Evolutionary conservation across 129 eudicot species (phyloP).

Genomic region (Lactuca sativa): DNA sequence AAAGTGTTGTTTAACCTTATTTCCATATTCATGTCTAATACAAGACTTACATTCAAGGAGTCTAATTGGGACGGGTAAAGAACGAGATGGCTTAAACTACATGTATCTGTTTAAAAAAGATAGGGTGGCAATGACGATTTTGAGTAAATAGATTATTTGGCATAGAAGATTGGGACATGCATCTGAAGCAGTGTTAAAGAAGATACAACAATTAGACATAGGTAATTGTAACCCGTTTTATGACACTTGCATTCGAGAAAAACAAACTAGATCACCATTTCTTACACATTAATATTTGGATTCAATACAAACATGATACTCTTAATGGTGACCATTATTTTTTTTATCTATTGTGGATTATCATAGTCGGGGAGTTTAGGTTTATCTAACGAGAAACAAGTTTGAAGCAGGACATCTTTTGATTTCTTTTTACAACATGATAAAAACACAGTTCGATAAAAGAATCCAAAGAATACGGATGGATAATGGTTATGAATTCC

Average conservation of each 20-base stretch:
- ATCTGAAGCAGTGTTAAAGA: not conserved
- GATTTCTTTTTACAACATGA: too few species aligned
- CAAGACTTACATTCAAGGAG: not conserved
- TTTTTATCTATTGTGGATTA: not conserved
- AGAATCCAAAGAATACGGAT: not conserved
- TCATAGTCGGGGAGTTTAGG: not conserved
- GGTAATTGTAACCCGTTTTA: too few species aligned
- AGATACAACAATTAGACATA: too few species aligned
- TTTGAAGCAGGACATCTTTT: not conserved
- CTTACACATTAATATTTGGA: not conserved
- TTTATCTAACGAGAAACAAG: too few species aligned
- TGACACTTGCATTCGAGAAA: not conserved
- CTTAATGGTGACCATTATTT: not conserved
- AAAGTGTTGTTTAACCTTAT: not conserved
- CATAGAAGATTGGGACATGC: conserved; percentile 7
- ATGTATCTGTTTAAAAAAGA: too few species aligned
- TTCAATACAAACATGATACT: not conserved
- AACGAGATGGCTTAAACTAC: not conserved
- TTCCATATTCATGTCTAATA: not conserved
- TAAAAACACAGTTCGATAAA: not conserved
- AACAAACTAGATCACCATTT: not conserved
- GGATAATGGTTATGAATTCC: not conserved
- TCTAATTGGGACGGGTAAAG: not conserved
- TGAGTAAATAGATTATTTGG: not conserved
- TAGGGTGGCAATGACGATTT: not conserved